Base-by-base conservation (phyloP, 2,329 filamentous ascomycete genomes). In the Colletotrichum orchidophilum region DNA sequence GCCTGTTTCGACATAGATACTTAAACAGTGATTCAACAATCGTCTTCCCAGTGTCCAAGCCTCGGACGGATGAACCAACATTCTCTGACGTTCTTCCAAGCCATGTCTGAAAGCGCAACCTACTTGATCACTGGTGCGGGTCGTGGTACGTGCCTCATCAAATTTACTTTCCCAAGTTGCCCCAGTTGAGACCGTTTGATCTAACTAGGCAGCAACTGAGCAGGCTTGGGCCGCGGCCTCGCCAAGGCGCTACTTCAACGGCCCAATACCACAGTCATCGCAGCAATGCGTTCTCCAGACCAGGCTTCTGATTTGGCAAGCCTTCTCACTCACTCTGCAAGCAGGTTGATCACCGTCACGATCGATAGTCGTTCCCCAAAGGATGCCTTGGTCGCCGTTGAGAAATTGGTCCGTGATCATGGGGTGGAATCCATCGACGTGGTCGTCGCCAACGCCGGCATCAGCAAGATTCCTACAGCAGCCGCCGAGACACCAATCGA, bases 191-290 rank as follows among this genome's bases (percentile, higher is more conserved):
- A n/a, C 2, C 18, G 6, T 18, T 42, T 15, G 39, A 42, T 42
- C 39, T 42, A 9, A 42, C 39, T 42, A 18, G 39, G 6, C 39
- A 42, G 18, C 3, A n/a, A 42, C 39, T 42, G 39, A 42, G 39
- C 39, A 42, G 82, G 82, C 59, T 71, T 85, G 3, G 82, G 83
- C 8, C 72, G 70, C 24, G 80, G 78, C 0, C 74, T 84, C 8
- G 46, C 81, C 3, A 66, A 77, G 57, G 75, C 71, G 7, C 83
- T 80, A 73, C 79, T 85, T 1, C 81, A 84, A 26, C 84, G 86
- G 53, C 85, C 88, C 75, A 88, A 91, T 80, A 88, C 92, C 78
- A 87, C 77, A 5, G 76, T 82, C 63, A 83, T 84, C n/a, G 83
- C 83, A 31, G 78, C 76, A 2, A 79, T 80, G 55, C 81, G 83